A percentile compares a stretch with the other conserved stretches of the same genome.
Conservation (phyloP, 2,329 filamentous ascomycete species). For the Claviceps sp. region DNA sequence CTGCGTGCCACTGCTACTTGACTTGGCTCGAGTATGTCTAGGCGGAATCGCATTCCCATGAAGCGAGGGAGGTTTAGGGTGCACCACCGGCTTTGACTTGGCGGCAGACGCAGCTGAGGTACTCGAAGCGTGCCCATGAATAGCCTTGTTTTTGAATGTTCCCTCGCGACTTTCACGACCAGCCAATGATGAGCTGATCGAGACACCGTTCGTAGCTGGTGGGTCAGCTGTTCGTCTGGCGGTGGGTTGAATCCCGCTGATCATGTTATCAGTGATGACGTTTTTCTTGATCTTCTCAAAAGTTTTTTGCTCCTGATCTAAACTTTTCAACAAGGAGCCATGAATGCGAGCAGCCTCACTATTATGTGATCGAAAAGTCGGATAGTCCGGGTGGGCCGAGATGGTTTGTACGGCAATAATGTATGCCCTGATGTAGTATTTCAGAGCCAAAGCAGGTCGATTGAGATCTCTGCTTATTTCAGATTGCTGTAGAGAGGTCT, state of each 20-base stretch:
- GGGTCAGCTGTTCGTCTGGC: slow-evolving; percentile 8
- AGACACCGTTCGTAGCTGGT: slow-evolving; percentile 5
- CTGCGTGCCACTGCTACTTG: slow-evolving; percentile 21
- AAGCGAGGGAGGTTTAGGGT: slow-evolving; percentile 55
- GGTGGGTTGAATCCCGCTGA: slow-evolving; percentile 42
- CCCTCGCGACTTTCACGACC: background rate
- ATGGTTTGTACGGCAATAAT: slow-evolving; percentile 67
- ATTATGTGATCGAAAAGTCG: slow-evolving; percentile 36
- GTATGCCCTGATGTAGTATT: slow-evolving; percentile 72
- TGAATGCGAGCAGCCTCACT: slow-evolving; percentile 35
- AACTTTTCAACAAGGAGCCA: slow-evolving; percentile 33
- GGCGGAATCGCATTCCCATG: slow-evolving; percentile 41
- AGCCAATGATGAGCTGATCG: background rate
- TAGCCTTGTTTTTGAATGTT: background rate
- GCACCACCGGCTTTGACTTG: slow-evolving; percentile 34
- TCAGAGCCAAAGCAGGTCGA: slow-evolving; percentile 60
- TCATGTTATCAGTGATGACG: slow-evolving; percentile 50
- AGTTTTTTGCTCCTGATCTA: slow-evolving; percentile 30
- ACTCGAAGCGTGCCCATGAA: slow-evolving; percentile 7
- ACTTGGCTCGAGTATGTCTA: slow-evolving; percentile 15
- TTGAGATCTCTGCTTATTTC: slow-evolving; percentile 49
- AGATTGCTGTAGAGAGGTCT: slow-evolving; percentile 43
- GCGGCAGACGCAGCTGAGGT: slow-evolving; percentile 10
- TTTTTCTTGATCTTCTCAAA: slow-evolving; percentile 46
- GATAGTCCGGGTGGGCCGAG: slow-evolving; percentile 62